Evolutionary conservation across 108 stramenopile species (phyloP), one percentile per base, ranked within the genome.

Genomic region (Nannochloropsis gaditana): DNA sequence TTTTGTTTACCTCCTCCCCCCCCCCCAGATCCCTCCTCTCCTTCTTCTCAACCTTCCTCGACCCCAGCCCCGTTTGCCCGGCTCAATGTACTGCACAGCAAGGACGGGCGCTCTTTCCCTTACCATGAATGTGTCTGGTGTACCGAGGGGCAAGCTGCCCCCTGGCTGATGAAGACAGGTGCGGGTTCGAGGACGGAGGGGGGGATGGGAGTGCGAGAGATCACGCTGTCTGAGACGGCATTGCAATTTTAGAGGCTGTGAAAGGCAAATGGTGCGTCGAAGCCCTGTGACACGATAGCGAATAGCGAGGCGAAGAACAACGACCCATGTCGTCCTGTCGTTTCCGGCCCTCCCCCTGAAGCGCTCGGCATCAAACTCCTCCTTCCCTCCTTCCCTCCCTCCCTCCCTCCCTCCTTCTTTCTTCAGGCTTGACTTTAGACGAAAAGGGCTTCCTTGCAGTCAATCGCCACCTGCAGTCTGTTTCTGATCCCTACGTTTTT

Each of bases 361-460:
- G 31, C 31, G 31, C 31, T 31, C 1, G 31, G 31, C 31, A 31
- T 31, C 31, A 31, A 31, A 31, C 31, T 15, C 47, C 47, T 50
- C 47, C 15, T 15, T 50, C 47, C 47, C 47, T 50, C 47, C 47
- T 15, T 50, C 0, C 47, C 15, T 50, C 47, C 47, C 1, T 0
- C 47, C 47, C 47, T 50, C 47, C 47, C 1, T 0, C 47, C 47
- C 47, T 50, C 15, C 47, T 88, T 90, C 9, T 15, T 15, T 10
- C 47, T 10, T 10, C 47, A 50, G 92, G 93, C 3, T 89, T 93
- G 44, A 89, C 43, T 2, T 84, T 89, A 9, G 88, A 86, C 19
- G 45, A 79, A 3, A 86, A 85, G 15, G 93, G 93, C 11, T 94
- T 94, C 80, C 73, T 94, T 42, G 85, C 83, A 43, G 92, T 93